Conservation (phyloP, 2,329 filamentous ascomycete species). For the Ophiocordyceps unilateralis region DNA sequence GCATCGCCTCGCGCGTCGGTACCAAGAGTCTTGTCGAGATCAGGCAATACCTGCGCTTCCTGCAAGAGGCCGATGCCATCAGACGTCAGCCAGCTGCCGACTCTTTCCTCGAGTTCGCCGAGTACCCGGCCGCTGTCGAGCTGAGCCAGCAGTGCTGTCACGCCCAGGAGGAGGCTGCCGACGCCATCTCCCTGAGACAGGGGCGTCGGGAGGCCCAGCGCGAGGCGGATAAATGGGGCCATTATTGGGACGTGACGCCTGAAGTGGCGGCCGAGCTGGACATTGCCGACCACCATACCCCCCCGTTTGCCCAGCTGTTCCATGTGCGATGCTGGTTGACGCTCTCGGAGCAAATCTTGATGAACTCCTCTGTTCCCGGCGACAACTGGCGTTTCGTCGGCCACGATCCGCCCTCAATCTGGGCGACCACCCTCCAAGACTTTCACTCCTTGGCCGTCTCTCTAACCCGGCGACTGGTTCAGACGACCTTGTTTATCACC, state of each 20-base stretch:
- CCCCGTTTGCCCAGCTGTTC: conserved; percentile 40
- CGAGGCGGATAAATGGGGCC: conserved; percentile 44
- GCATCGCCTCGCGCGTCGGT: conserved; percentile 44
- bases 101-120: conserved; percentile 24
- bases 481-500: conserved; percentile 53
- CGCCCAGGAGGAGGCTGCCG: conserved; percentile 50
- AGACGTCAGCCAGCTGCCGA: conserved; percentile 18
- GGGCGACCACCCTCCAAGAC: conserved; percentile 59
- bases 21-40: conserved; percentile 65
- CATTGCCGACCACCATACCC: conserved; percentile 7
- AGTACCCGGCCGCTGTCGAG: conserved; percentile 58
- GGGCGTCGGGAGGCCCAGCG: conserved; percentile 41
- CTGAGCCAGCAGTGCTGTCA: conserved; percentile 47
- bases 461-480: conserved; percentile 52
- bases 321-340: conserved; percentile 40
- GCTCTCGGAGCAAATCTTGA: conserved; percentile 52
- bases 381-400: conserved; percentile 51
- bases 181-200: conserved; percentile 46
- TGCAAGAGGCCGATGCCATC: conserved; percentile 32
- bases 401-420: conserved; percentile 50
- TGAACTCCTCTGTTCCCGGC: conserved; percentile 47
- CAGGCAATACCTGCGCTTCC: conserved; percentile 45
- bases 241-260: conserved; percentile 46
- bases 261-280: conserved; percentile 15
- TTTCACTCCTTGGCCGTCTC: conserved; percentile 52